Base-by-base conservation (phyloP, 257 asterid species). In the Jacaranda mimosifolia region DNA sequence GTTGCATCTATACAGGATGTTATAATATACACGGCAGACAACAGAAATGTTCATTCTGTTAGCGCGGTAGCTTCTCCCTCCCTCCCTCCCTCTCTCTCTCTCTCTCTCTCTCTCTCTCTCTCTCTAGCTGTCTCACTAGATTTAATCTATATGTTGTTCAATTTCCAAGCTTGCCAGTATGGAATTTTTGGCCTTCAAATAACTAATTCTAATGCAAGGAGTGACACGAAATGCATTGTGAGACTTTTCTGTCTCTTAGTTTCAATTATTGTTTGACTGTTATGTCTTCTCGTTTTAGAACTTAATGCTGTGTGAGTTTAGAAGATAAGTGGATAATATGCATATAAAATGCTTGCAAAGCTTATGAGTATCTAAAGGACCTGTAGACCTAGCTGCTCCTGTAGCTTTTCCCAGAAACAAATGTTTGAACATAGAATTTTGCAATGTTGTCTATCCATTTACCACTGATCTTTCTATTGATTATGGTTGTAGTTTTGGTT, bases 41-140 rank as follows among this genome's bases (percentile, higher is more conserved):
- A 71, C 77, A 85, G 77, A 87, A 95, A 92, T 64, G 71, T 89
- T 75, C 99, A 95, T 76, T 84, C 88, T 79, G 98, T 95, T 82
- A 92, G 89, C 63, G 96, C 90, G 97, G 97, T 94, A 85, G 45
- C 75, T n/a, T n/a, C n/a, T n/a, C n/a, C n/a, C n/a, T n/a, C n/a
- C n/a, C n/a, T n/a, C n/a, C n/a, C n/a, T n/a, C n/a, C n/a, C 26
- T 64, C 76, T 75, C 70, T 39, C 43, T 74, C 51, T 52, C 55
- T 53, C 74, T 72, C 63, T 68, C 43, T 66, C 26, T 64, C 76
- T 75, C 70, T 39, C 43, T 74, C 51, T 52, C 55, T 53, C 74
- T 72, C 63, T 68, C 43, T 66, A 39, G 60, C 10, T 52, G 52
- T 64, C 48, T n/a, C 40, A 66, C 60, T 55, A 72, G 3, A 58